Evolutionary conservation across 495 filamentous ascomycete genomes (phyloP).

Genomic region (Lasiosphaeris hirsuta): DNA sequence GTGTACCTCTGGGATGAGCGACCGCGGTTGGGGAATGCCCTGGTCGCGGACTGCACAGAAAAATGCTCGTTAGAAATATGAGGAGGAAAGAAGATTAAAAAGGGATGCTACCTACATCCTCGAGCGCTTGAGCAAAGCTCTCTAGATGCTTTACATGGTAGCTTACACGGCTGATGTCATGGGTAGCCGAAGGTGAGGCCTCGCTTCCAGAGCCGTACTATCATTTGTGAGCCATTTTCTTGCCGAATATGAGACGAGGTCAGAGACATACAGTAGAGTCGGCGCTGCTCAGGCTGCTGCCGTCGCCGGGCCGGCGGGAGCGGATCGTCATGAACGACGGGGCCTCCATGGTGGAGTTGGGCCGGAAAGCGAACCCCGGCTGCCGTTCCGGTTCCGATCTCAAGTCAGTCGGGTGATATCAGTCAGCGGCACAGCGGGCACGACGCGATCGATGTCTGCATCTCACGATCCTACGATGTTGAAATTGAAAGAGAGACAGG

Average conservation of each 20-base stretch:
- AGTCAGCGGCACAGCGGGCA: too few species aligned
- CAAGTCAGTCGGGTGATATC: too few species aligned
- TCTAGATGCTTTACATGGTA: slow-evolving; percentile 51
- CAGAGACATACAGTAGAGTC: slow-evolving; percentile 45
- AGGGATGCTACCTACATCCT: slow-evolving; percentile 38
- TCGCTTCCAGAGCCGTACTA: slow-evolving; percentile 47
- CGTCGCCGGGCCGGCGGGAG: slow-evolving; percentile 39
- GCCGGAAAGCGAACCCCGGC: too few species aligned
- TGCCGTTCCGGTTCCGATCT: too few species aligned
- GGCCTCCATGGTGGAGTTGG: slow-evolving; percentile 30
- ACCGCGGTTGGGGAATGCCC: slow-evolving; percentile 48
- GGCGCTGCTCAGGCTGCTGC: slow-evolving; percentile 41
- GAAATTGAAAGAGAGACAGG: too few species aligned
- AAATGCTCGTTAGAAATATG: slow-evolving; percentile 1
- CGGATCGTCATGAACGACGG: slow-evolving; percentile 43
- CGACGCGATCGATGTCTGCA: too few species aligned
- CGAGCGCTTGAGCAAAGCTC: slow-evolving; percentile 45
- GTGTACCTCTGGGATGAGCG: slow-evolving; percentile 44
- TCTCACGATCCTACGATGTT: too few species aligned
- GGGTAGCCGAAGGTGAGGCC: slow-evolving; percentile 41
- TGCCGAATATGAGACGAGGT: slow-evolving; percentile 3
- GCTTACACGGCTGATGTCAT: slow-evolving; percentile 51
- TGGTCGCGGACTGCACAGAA: slow-evolving; percentile 42
- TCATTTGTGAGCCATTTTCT: slow-evolving; percentile 10
- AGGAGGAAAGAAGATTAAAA: neutral